Conservation (phyloP, 2,329 filamentous ascomycete genomes). For the Triangularia setosa region DNA sequence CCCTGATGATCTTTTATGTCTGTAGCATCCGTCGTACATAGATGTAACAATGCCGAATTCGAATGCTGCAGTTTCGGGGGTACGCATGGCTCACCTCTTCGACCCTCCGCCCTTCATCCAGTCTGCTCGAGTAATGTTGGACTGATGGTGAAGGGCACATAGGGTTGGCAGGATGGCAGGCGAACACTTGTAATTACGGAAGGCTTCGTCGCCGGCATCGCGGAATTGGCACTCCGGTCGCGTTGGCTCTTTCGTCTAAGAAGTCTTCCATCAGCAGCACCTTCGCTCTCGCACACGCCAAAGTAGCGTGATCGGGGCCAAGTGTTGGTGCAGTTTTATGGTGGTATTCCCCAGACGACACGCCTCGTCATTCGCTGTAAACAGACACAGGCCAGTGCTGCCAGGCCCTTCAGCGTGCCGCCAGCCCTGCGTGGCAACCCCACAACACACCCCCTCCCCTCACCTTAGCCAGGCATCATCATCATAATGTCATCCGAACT, state of each 20-base stretch:
- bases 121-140: not conserved
- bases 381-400: not conserved
- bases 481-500: not conserved
- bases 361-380: not conserved
- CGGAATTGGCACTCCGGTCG: constrained; percentile 20
- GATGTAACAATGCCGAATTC: not conserved
- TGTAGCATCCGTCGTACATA: not conserved
- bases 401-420: not conserved
- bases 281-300: not conserved
- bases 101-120: not conserved
- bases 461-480: not conserved
- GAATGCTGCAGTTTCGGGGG: not conserved
- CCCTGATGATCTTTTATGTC: not conserved
- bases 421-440: not conserved
- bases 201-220: constrained; percentile 14
- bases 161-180: not conserved
- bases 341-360: not conserved
- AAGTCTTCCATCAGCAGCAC: not conserved
- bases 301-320: not conserved
- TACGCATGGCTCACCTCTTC: not conserved
- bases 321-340: not conserved
- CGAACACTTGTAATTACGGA: not conserved
- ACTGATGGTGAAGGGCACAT: not conserved
- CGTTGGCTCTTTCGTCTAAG: not conserved
- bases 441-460: not conserved